Percentiles rank a stretch among this genome's conserved stretches.
These are phyloP conservation scores for Calonectria hongkongensis DNA, from an alignment of 2,329 filamentous ascomycete species.

Conservation along the genomic window DNA sequence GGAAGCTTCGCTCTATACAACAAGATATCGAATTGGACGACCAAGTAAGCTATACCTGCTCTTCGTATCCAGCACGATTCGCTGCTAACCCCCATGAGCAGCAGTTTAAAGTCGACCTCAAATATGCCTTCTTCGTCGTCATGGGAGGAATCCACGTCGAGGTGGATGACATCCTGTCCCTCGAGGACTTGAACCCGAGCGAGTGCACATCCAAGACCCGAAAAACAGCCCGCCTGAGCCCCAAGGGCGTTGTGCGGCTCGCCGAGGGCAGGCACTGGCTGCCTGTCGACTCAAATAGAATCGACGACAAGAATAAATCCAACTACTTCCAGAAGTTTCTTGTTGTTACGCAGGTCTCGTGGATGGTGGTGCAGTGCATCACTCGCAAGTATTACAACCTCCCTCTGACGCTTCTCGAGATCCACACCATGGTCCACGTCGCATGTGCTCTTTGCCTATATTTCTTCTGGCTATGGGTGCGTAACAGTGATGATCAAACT, in stretches of 20 bases:
- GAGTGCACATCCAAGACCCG: background rate
- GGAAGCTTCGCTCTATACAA: background rate
- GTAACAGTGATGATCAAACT: background rate
- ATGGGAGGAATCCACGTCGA: conserved; percentile 1
- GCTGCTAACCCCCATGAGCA: background rate
- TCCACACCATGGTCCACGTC: conserved; percentile 53
- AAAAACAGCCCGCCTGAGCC: conserved; percentile 3
- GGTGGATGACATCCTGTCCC: background rate
- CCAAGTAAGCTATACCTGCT: background rate
- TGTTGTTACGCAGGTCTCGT: conserved; percentile 61
- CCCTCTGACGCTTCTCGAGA: conserved; percentile 60
- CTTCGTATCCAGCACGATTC: no score
- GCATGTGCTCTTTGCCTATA: conserved; percentile 46
- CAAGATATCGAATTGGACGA: background rate
- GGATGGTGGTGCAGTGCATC: conserved; percentile 61
- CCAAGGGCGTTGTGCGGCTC: conserved; percentile 18
- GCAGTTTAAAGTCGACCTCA: background rate
- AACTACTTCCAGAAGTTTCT: conserved; percentile 60
- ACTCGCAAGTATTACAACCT: conserved; percentile 57
- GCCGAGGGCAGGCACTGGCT: conserved; percentile 41
- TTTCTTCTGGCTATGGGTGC: conserved; percentile 46
- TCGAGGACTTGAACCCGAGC: background rate
- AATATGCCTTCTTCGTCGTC: conserved; percentile 7
- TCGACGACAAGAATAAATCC: conserved; percentile 62
- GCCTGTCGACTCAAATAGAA: conserved; percentile 38